These are phyloP conservation scores for Mycena amicta DNA, from an alignment of 768 basidiomycete genomes.

Conservation along the genomic window DNA sequence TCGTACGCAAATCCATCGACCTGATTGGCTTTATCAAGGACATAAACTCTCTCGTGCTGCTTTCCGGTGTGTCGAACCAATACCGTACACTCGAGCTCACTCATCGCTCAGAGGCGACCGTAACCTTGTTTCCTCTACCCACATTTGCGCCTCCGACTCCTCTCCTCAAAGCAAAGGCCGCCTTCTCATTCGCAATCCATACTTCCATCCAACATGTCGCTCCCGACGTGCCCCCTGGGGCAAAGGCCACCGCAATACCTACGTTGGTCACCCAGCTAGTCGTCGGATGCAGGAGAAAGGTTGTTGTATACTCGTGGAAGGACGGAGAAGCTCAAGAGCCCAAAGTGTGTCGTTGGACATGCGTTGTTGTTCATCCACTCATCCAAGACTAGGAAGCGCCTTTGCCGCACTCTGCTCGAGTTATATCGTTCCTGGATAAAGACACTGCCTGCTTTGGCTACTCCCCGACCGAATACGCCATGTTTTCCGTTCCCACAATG, in stretches of 20 bases:
- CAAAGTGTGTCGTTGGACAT: constrained; percentile 50
- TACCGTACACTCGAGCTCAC: neutral
- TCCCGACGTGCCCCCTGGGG: constrained; percentile 28
- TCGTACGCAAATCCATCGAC: constrained; percentile 77
- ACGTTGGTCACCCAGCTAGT: constrained; percentile 74
- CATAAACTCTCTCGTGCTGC: constrained; percentile 79
- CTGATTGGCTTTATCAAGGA: constrained; percentile 86
- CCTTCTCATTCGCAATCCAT: constrained; percentile 80
- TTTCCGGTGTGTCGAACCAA: constrained; percentile 64
- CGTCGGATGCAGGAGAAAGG: constrained; percentile 83
- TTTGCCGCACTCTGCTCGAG: constrained; percentile 89
- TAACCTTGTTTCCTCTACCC: constrained; percentile 78
- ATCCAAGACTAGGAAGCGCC: constrained; percentile 62
- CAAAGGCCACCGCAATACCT: constrained; percentile 53
- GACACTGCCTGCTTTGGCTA: constrained; percentile 75
- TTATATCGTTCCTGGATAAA: constrained; percentile 70
- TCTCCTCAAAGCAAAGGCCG: constrained; percentile 75
- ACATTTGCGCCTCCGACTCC: constrained; percentile 69
- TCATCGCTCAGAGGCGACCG: constrained; percentile 63
- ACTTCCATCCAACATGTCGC: constrained; percentile 55
- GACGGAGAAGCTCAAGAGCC: constrained; percentile 78
- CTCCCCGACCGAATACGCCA: constrained; percentile 73
- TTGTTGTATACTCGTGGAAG: constrained; percentile 84
- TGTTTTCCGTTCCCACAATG: constrained; percentile 68
- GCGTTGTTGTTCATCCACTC: neutral